Percentiles rank a stretch among this genome's conserved stretches.
phyloP scores from a whole-genome alignment of 768 basidiomycete genomes.

The Termitomyces sp. region DNA sequence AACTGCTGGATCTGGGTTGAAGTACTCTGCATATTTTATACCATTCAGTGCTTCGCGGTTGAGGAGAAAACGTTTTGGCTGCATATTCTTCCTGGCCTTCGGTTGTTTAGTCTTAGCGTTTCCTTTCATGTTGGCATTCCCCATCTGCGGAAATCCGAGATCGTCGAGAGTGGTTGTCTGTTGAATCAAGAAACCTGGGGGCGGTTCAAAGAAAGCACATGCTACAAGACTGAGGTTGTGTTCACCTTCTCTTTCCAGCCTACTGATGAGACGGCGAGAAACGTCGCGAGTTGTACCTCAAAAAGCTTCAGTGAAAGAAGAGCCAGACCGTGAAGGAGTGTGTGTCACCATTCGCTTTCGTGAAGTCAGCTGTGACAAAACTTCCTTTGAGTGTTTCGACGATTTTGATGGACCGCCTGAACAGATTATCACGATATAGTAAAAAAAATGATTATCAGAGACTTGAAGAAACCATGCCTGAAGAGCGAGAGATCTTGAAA shows the following conservation, averaged over 20 bases:
- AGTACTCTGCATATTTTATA: conserved; percentile 58
- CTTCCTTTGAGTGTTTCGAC: conserved; percentile 42
- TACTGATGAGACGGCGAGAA: conserved; percentile 57
- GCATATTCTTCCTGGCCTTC: conserved; percentile 44
- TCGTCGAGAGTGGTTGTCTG: conserved; percentile 43
- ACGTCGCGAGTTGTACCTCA: conserved; percentile 49
- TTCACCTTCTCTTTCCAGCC: conserved; percentile 67
- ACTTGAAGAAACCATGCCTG: conserved; percentile 34
- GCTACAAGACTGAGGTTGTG: background rate
- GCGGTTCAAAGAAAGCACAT: background rate
- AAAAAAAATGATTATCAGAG: background rate
- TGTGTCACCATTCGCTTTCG: conserved; percentile 51
- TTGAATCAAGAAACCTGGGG: conserved; percentile 54
- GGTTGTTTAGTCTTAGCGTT: conserved; percentile 33
- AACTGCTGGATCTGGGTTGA: conserved; percentile 51
- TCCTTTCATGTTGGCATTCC: conserved; percentile 29
- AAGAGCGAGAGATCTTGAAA: conserved; percentile 68
- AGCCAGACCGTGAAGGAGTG: conserved; percentile 10
- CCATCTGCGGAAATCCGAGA: conserved; percentile 39
- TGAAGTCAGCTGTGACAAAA: conserved; percentile 38
- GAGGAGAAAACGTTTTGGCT: conserved; percentile 56
- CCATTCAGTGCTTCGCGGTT: conserved; percentile 38
- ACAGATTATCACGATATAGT: background rate
- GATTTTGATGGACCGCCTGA: conserved; percentile 24
- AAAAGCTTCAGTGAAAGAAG: background rate